phyloP scores from a whole-genome alignment of 1,284 basidiomycete species.

The Apiotrichum laibachii region DNA sequence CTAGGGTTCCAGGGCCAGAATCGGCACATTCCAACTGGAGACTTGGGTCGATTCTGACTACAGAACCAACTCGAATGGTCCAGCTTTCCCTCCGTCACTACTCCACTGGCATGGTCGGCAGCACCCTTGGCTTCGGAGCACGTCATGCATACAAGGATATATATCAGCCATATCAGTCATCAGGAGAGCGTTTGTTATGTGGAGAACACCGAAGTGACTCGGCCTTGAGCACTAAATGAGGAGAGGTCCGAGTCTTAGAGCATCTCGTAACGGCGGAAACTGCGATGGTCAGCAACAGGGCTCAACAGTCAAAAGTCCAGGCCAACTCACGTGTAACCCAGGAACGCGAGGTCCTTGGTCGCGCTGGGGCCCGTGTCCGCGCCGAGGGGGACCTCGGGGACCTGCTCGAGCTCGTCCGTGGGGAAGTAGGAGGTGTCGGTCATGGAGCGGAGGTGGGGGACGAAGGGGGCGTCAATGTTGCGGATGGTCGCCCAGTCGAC shows the following conservation, averaged over 20 bases:
- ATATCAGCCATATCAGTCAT: slow-evolving; percentile 14
- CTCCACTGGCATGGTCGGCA: neutral
- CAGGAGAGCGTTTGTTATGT: slow-evolving; percentile 1
- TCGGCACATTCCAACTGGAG: too few relatives aligned
- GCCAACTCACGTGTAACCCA: slow-evolving; percentile 62
- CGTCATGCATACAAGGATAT: slow-evolving; percentile 20
- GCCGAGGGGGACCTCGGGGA: slow-evolving; percentile 59
- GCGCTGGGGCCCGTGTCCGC: slow-evolving; percentile 66
- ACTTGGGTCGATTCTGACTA: neutral
- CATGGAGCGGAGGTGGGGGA: slow-evolving; percentile 85
- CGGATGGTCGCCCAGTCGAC: slow-evolving; percentile 91
- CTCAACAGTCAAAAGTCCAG: neutral
- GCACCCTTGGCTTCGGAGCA: neutral
- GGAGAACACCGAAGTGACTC: neutral
- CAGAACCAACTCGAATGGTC: too few relatives aligned
- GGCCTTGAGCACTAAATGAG: neutral
- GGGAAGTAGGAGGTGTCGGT: slow-evolving; percentile 93
- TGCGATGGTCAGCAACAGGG: slow-evolving; percentile 5
- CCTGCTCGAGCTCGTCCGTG: slow-evolving; percentile 87
- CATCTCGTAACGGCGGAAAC: slow-evolving; percentile 51
- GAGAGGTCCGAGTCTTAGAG: slow-evolving; percentile 23
- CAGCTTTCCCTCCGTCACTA: too few relatives aligned
- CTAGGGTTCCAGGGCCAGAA: too few relatives aligned
- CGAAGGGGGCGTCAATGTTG: slow-evolving; percentile 91
- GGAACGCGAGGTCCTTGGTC: slow-evolving; percentile 85